Evolutionary conservation across 1,139 yeast genomes (phyloP).

Genomic region (Taphrina confusa): DNA sequence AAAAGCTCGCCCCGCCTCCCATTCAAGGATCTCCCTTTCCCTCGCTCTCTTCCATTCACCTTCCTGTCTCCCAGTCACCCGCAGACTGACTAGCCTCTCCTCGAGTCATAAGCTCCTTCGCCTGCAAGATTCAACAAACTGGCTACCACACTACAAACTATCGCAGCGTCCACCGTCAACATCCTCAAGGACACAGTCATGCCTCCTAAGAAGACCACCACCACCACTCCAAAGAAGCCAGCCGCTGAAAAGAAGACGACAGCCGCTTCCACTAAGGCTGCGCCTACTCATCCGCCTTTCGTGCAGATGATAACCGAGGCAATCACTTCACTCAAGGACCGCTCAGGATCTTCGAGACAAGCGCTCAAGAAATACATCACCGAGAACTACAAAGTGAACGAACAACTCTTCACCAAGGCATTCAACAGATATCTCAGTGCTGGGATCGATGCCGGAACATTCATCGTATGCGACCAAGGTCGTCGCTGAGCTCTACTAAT

Average conservation of each 20-base stretch:
- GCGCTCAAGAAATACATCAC: slow-evolving; percentile 73
- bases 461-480: slow-evolving; percentile 62
- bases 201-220: slow-evolving; percentile 22
- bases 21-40: slow-evolving; percentile 9
- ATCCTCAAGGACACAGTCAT: slow-evolving; percentile 31
- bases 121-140: not conserved
- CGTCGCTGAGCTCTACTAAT: not conserved
- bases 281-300: slow-evolving; percentile 29
- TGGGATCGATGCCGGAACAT: slow-evolving; percentile 76
- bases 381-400: slow-evolving; percentile 60
- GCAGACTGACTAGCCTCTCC: not conserved
- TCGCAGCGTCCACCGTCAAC: slow-evolving; percentile 14
- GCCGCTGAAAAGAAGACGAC: slow-evolving; percentile 23
- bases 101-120: not conserved
- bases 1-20: slow-evolving; percentile 18
- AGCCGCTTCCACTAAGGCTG: slow-evolving; percentile 7
- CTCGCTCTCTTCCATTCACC: not conserved
- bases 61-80: not conserved
- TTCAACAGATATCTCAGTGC: slow-evolving; percentile 78
- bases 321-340: slow-evolving; percentile 32
- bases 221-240: slow-evolving; percentile 19
- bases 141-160: slow-evolving; percentile 13
- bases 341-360: slow-evolving; percentile 55
- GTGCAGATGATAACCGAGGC: slow-evolving; percentile 33
- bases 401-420: slow-evolving; percentile 68